Evolutionary conservation across 1,139 yeast species (phyloP).

Genomic region (Suhomyces terraborum): DNA sequence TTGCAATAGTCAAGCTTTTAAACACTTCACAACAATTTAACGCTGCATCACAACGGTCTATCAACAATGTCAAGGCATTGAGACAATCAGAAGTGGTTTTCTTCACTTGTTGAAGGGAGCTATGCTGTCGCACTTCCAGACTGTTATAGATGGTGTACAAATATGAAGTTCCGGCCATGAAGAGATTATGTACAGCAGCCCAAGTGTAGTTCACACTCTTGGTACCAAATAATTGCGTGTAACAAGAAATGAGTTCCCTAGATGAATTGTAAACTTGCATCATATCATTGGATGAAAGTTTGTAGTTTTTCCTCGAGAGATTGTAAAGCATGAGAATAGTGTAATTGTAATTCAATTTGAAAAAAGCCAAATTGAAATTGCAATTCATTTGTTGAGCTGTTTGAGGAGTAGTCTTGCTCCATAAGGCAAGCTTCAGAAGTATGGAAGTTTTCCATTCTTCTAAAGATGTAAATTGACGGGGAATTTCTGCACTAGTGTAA

Average conservation of each 20-base stretch:
- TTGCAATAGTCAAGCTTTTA: constrained; percentile 71
- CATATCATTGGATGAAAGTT: constrained; percentile 56
- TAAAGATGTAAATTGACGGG: constrained; percentile 58
- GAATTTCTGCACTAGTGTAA: constrained; percentile 70
- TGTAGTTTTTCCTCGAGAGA: constrained; percentile 67
- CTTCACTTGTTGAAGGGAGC: constrained; percentile 55
- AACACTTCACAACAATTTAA: constrained; percentile 68
- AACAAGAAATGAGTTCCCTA: constrained; percentile 63
- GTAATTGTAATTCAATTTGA: constrained; percentile 75
- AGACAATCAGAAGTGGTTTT: constrained; percentile 58
- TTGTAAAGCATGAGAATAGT: constrained; percentile 75
- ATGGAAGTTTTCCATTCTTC: constrained; percentile 62
- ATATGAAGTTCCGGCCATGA: constrained; percentile 87
- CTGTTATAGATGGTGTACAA: constrained; percentile 75
- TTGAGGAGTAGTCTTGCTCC: constrained; percentile 64
- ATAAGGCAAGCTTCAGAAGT: constrained; percentile 51
- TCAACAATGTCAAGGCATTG: constrained; percentile 59
- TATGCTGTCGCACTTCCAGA: constrained; percentile 49
- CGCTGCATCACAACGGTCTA: constrained; percentile 80
- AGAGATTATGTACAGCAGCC: constrained; percentile 89
- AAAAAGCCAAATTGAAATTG: constrained; percentile 68
- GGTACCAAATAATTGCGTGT: constrained; percentile 55
- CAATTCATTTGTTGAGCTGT: constrained; percentile 67
- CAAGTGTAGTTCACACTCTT: constrained; percentile 80
- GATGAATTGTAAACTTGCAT: constrained; percentile 64